phyloP scores from a whole-genome alignment of 345 rosid species.

The Sonneratia alba region DNA sequence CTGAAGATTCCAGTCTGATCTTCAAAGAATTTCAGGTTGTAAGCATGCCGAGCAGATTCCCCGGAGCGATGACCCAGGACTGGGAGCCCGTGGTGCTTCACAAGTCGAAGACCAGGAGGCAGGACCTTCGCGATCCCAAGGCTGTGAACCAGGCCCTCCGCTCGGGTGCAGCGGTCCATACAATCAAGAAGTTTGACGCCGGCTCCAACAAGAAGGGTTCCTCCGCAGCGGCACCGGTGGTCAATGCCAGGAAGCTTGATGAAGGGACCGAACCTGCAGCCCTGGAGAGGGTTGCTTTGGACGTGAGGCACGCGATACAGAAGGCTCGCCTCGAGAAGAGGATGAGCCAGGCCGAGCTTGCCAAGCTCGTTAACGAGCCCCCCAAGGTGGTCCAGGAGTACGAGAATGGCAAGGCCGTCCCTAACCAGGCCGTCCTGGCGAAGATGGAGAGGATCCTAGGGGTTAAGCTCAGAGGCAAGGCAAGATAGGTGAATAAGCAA shows the following conservation, averaged over 20 bases:
- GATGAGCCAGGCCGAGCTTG: slow-evolving; percentile 69
- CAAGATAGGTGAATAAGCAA: too few relatives aligned
- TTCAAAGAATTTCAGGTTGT: neutral
- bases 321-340: slow-evolving; percentile 68
- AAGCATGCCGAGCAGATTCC: slow-evolving; percentile 53
- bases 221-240: slow-evolving; percentile 20
- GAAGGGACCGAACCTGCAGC: slow-evolving; percentile 60
- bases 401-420: slow-evolving; percentile 80
- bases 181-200: slow-evolving; percentile 54
- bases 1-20: neutral
- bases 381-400: slow-evolving; percentile 81
- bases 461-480: slow-evolving; percentile 62
- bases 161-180: slow-evolving; percentile 47
- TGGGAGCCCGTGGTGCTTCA: slow-evolving; percentile 80
- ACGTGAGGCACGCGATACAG: slow-evolving; percentile 62
- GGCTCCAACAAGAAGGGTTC: slow-evolving; percentile 58
- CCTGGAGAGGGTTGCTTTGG: slow-evolving; percentile 39
- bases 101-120: slow-evolving; percentile 46
- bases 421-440: slow-evolving; percentile 53
- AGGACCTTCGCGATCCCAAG: slow-evolving; percentile 56
- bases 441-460: slow-evolving; percentile 84
- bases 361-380: slow-evolving; percentile 64
- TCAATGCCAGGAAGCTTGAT: slow-evolving; percentile 52
- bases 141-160: slow-evolving; percentile 66
- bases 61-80: slow-evolving; percentile 57